Evolutionary conservation across 2,329 filamentous ascomycete genomes (phyloP).

Genomic region (Fonsecaea erecta): DNA sequence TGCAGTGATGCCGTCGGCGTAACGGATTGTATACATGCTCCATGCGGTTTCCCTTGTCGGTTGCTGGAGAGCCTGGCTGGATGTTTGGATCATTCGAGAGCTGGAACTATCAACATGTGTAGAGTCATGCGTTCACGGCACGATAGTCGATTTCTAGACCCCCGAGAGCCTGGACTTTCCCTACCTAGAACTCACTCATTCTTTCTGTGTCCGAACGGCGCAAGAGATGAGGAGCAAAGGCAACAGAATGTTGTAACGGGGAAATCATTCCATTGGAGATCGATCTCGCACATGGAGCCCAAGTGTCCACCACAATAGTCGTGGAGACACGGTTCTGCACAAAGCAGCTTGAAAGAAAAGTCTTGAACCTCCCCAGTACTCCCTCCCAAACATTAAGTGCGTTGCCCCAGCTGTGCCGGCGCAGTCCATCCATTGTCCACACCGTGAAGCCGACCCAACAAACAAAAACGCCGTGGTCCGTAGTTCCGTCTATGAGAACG

Average conservation of each 20-base stretch:
- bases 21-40: no score
- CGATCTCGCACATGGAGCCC: neutral
- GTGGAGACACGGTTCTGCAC: neutral
- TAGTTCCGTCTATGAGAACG: constrained; percentile 60
- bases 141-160: no score
- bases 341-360: neutral
- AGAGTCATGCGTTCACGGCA: no score
- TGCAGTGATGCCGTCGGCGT: no score
- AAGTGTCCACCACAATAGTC: neutral
- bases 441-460: neutral
- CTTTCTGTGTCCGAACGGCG: neutral
- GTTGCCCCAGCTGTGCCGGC: neutral
- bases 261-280: neutral
- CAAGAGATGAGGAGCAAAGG: neutral
- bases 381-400: neutral
- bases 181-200: neutral
- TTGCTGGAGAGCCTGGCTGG: no score
- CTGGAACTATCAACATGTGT: no score
- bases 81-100: no score
- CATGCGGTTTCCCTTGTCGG: no score
- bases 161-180: no score
- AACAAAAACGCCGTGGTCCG: neutral
- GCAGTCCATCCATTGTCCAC: neutral
- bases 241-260: neutral
- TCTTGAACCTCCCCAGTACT: neutral